These are phyloP conservation scores for Globisporangium perplexum DNA, from an alignment of 352 stramenopile species.

Conservation along the genomic window DNA sequence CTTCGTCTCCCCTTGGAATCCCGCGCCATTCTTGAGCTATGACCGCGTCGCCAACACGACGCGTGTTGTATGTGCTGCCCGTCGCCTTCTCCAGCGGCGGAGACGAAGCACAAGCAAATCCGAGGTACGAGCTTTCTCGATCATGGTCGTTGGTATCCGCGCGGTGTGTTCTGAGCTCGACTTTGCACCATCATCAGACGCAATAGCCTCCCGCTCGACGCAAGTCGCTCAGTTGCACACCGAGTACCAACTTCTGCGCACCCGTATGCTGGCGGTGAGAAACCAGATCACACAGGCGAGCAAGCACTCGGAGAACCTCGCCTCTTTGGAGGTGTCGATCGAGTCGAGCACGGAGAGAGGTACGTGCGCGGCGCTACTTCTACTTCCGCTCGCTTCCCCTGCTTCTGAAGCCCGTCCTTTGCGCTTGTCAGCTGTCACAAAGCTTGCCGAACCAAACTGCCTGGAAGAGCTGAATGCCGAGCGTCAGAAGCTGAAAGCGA, in stretches of 20 bases:
- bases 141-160: not conserved
- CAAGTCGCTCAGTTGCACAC: conserved; percentile 24
- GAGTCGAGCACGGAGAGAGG: conserved; percentile 16
- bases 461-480: conserved; percentile 18
- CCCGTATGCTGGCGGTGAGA: conserved; percentile 26
- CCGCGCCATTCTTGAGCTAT: not conserved
- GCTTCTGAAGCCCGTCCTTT: not conserved
- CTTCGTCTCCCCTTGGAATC: not conserved
- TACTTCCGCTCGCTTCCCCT: not conserved
- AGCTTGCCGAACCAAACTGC: conserved; percentile 16
- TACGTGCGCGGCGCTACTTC: conserved; percentile 2
- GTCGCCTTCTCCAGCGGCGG: conserved; percentile 20
- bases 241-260: conserved; percentile 24
- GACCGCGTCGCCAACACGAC: not conserved
- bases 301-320: conserved; percentile 18
- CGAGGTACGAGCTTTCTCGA: conserved; percentile 16
- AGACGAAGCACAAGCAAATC: conserved; percentile 36
- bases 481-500: conserved; percentile 37
- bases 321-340: conserved; percentile 8
- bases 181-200: conserved; percentile 16
- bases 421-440: conserved; percentile 6
- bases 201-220: conserved; percentile 22
- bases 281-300: conserved; percentile 21
- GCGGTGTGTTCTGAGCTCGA: not conserved
- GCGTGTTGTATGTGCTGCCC: not conserved